phyloP scores from a whole-genome alignment of 2,329 filamentous ascomycete species.

The Emericellopsis atlantica region DNA sequence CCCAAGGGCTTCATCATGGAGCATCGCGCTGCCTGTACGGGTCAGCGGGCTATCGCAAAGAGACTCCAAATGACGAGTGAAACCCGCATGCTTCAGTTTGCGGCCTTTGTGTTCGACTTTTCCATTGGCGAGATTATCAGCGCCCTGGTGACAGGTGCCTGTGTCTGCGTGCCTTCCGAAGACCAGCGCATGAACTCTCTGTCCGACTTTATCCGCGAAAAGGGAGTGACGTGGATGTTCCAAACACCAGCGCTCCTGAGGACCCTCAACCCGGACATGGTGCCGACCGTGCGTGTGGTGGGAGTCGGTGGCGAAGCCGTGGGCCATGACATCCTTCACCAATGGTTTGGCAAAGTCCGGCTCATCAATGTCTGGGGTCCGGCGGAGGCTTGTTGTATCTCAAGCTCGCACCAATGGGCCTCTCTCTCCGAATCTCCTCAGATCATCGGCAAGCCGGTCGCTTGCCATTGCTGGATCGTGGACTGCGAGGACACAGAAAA shows the following conservation, averaged over 20 bases:
- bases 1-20: slow-evolving; percentile 6
- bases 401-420: background rate
- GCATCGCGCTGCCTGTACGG: slow-evolving; percentile 1
- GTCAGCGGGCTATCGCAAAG: background rate
- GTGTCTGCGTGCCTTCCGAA: slow-evolving; percentile 25
- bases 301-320: slow-evolving; percentile 7
- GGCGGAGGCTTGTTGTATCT: slow-evolving; percentile 4
- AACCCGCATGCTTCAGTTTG: background rate
- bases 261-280: background rate
- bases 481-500: slow-evolving; percentile 12
- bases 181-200: slow-evolving; percentile 3
- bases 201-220: background rate
- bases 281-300: slow-evolving; percentile 1
- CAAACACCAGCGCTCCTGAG: slow-evolving; percentile 1
- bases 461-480: slow-evolving; percentile 14
- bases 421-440: background rate
- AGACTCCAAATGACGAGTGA: background rate
- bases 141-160: slow-evolving; percentile 15
- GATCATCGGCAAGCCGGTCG: background rate
- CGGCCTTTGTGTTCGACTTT: slow-evolving; percentile 3
- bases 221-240: background rate
- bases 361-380: slow-evolving; percentile 8
- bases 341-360: slow-evolving; percentile 6
- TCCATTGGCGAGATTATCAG: slow-evolving; percentile 1
- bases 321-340: slow-evolving; percentile 3